Percentiles rank a stretch among this genome's conserved stretches.
Conservation (phyloP, 345 rosid species). For the Lagerstroemia speciosa region DNA sequence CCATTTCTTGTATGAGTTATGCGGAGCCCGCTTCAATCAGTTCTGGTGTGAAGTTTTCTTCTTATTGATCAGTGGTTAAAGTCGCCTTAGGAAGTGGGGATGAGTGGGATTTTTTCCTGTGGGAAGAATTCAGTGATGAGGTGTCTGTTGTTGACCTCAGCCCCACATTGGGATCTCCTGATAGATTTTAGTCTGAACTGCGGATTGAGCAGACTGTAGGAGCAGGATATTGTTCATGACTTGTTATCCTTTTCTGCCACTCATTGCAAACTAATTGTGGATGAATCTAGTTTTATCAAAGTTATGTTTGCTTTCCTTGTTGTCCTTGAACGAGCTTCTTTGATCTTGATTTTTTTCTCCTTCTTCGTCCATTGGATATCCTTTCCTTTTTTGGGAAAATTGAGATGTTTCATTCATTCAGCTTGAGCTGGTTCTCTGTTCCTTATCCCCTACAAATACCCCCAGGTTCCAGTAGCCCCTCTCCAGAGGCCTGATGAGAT, state of each 20-base stretch:
- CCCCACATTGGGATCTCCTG: background rate
- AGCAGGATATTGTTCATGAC: too few relatives aligned
- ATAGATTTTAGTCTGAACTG: background rate
- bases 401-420: too few relatives aligned
- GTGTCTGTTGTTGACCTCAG: background rate
- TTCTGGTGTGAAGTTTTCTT: background rate
- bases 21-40: background rate
- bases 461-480: constrained; percentile 82
- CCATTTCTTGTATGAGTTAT: background rate
- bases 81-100: background rate
- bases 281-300: background rate
- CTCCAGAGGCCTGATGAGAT: constrained; percentile 86
- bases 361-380: too few relatives aligned
- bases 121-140: background rate
- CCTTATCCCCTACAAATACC: background rate
- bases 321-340: background rate
- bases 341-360: background rate
- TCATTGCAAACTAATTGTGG: too few relatives aligned
- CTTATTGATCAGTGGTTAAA: background rate
- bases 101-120: background rate
- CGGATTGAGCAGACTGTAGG: too few relatives aligned
- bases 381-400: too few relatives aligned
- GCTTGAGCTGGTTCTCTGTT: background rate
- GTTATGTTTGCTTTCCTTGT: background rate
- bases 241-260: too few relatives aligned